phyloP scores from a whole-genome alignment of 1,284 basidiomycete genomes.

The Cryptococcus hybrid region DNA sequence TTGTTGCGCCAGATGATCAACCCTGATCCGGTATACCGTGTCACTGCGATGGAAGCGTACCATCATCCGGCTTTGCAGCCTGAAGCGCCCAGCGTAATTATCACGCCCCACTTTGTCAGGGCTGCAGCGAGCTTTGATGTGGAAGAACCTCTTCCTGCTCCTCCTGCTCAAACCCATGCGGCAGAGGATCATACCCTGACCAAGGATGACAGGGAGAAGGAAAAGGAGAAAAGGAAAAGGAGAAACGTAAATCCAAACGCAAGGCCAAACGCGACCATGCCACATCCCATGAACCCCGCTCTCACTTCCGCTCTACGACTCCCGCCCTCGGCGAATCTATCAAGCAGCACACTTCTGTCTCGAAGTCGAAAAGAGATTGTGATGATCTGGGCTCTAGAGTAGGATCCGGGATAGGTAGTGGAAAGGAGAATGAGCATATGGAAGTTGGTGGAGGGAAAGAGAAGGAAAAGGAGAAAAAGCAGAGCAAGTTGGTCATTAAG shows the following conservation, averaged over 20 bases:
- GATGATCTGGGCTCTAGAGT: not conserved
- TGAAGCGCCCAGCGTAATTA: conserved; percentile 25
- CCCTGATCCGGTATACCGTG: conserved; percentile 38
- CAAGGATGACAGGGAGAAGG: not conserved
- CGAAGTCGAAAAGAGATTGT: conserved; percentile 1
- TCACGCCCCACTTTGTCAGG: conserved; percentile 47
- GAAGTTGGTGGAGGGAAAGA: not conserved
- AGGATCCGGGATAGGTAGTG: not conserved
- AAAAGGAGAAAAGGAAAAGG: conserved; percentile 11
- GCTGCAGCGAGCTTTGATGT: conserved; percentile 25
- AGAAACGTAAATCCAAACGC: conserved; percentile 19
- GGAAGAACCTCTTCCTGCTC: conserved; percentile 8
- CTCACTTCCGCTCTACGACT: conserved; percentile 12
- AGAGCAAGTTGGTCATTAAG: conserved; percentile 25
- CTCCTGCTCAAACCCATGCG: conserved; percentile 2
- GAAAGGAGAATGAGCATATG: conserved; percentile 15
- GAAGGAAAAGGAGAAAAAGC: conserved; percentile 9
- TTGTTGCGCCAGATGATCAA: conserved; percentile 44
- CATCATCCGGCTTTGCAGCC: conserved; percentile 38
- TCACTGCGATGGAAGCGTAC: conserved; percentile 41
- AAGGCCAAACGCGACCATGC: conserved; percentile 6
- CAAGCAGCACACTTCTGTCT: conserved; percentile 33
- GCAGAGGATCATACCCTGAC: not conserved
- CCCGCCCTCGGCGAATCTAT: conserved; percentile 38
- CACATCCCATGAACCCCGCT: conserved; percentile 1